A percentile compares a stretch with the other conserved stretches of the same genome.
These are phyloP conservation scores for Brassica nigra DNA, from an alignment of 345 rosid genomes.

Conservation along the genomic window DNA sequence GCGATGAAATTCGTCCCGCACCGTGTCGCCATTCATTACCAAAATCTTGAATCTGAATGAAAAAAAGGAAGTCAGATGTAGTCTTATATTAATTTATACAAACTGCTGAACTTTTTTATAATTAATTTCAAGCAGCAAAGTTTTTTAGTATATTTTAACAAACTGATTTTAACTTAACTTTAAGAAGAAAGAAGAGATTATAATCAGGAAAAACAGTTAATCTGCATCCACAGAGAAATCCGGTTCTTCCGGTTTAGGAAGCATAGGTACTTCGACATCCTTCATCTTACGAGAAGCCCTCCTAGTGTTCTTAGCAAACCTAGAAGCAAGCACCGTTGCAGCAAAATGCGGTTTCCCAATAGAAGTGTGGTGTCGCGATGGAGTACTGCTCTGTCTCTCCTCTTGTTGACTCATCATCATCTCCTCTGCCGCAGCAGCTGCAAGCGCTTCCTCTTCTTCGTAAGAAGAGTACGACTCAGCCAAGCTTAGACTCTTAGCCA, in stretches of 20 bases:
- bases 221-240: slow-evolving; percentile 72
- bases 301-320: slow-evolving; percentile 86
- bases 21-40: not conserved
- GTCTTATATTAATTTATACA: slow-evolving; percentile 31
- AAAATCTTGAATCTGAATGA: not conserved
- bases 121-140: slow-evolving; percentile 32
- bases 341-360: slow-evolving; percentile 61
- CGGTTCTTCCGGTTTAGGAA: slow-evolving; percentile 85
- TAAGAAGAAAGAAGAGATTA: not conserved
- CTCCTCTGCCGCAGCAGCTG: slow-evolving; percentile 28
- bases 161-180: slow-evolving; percentile 26
- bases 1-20: no score
- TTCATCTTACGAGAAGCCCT: slow-evolving; percentile 74
- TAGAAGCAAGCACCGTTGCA: slow-evolving; percentile 70
- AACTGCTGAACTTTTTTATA: slow-evolving; percentile 31
- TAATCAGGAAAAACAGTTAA: slow-evolving; percentile 21
- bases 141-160: not conserved
- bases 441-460: slow-evolving; percentile 36
- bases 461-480: slow-evolving; percentile 49
- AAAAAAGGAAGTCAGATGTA: slow-evolving; percentile 15
- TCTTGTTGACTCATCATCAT: slow-evolving; percentile 27
- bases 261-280: slow-evolving; percentile 64
- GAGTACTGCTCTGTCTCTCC: slow-evolving; percentile 10
- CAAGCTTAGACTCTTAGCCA: slow-evolving; percentile 46
- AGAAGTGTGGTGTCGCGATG: slow-evolving; percentile 39